Evolutionary conservation across 495 filamentous ascomycete genomes (phyloP), one percentile per base, ranked within the genome.

Genomic region (Talaromyces trachyspermus): DNA sequence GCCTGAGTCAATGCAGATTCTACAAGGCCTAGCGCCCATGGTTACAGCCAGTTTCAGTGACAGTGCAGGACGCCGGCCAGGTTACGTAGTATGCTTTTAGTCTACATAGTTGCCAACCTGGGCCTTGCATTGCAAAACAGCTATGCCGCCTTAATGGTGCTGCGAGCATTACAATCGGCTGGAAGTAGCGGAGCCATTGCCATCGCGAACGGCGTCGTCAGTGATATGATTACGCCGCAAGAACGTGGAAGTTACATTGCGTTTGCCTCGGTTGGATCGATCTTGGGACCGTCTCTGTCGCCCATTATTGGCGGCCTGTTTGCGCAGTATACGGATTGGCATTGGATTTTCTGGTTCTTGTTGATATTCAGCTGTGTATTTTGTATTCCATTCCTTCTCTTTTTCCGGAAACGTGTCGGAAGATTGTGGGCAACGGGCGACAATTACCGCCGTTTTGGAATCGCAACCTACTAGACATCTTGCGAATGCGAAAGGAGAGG

Each of bases 271-370:
- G 54, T 58, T 2, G 62, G 64, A n/a, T 49, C 45, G 5, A 49
- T 59, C 4, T 25, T 61, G 18, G 80, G 76, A 0, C 77, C 79
- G 0, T 63, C 75, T 2, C 46, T 84, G 8, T 78, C 77, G 4
- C 82, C 81, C 0, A 71, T 83, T 0, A 70, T 88, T 20, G 85
- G 84, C 3, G 84, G 84, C 1, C 48, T 86, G 0, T 63, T 88
- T 1, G 66, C 76, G 4, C 69, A 85, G 43, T 83, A 77, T 51
- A 69, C 88, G 2, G 82, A 81, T 1, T 89, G 84, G 84, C 57
- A 77, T 18, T 70, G 77, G 23, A 81, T 85, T 45, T 90, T 90
- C 61, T 88, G 83, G 83, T 86, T 87, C 54, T 68, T 86, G 14
- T 68, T 72, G 41, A 86, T 88, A 48, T 62, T 78, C 27, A 64